phyloP scores from a whole-genome alignment of 2,329 filamentous ascomycete genomes.

The Neopestalotiopsis sp. region DNA sequence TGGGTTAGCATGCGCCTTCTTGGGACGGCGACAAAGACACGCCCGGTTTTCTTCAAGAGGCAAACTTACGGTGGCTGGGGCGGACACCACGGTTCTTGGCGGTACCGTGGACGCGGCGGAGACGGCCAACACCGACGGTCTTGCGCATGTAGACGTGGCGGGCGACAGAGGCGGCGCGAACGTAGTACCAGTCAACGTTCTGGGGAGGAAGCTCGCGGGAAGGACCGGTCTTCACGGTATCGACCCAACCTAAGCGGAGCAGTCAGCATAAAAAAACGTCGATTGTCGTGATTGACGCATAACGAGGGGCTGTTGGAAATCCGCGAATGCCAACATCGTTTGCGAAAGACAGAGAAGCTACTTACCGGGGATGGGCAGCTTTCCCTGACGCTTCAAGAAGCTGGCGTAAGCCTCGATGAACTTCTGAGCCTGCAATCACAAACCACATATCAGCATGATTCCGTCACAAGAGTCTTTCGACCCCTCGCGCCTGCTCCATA shows the following conservation, averaged over 20 bases:
- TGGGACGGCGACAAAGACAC: no score
- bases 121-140: slow-evolving; percentile 97
- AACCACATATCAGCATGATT: slow-evolving; percentile 71
- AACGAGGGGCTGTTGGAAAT: not conserved
- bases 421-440: slow-evolving; percentile 74
- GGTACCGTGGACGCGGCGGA: slow-evolving; percentile 94
- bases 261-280: not conserved
- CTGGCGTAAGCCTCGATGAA: slow-evolving; percentile 86
- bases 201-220: slow-evolving; percentile 98
- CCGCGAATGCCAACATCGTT: not conserved
- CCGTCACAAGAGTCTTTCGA: slow-evolving; percentile 77
- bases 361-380: slow-evolving; percentile 88
- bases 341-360: slow-evolving; percentile 27
- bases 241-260: slow-evolving; percentile 80
- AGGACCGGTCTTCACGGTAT: slow-evolving; percentile 97
- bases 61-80: slow-evolving; percentile 71
- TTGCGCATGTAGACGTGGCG: slow-evolving; percentile 99
- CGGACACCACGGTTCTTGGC: slow-evolving; percentile 96
- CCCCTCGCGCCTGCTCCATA: slow-evolving; percentile 72
- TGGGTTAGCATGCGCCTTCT: not conserved
- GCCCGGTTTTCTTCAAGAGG: not conserved
- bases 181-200: slow-evolving; percentile 96
- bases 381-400: slow-evolving; percentile 94
- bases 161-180: slow-evolving; percentile 91
- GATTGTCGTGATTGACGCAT: not conserved